Base-by-base conservation (phyloP, 2,329 filamentous ascomycete species). In the Paecilomyces sp. region DNA sequence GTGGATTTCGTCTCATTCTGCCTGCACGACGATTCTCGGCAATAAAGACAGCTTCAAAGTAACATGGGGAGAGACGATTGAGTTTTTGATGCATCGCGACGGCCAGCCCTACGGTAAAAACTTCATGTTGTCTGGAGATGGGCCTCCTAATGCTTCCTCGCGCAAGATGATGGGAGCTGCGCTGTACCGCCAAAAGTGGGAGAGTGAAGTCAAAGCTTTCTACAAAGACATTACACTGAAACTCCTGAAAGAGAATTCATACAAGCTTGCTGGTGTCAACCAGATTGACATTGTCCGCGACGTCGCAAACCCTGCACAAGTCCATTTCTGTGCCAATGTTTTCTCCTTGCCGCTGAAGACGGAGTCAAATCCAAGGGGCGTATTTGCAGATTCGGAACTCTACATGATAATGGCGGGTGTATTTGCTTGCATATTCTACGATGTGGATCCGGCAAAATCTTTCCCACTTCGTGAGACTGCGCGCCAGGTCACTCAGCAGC, bases 261-360 rank as follows among this genome's bases (percentile, higher is more conserved):
- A 80, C 68, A 74, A 76, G 58, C 67, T 83, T 31, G 78, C 73
- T 3, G 76, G 75, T 4, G 68, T 72, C 34, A 74, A 75, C 36
- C 76, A 81, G 61, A 76, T 81, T 54, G 79, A 81, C 64, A 75
- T 81, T 54, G 74, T 80, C 58, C 75, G 77, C 12, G 79, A 81
- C 61, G 65, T 85, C 41, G 79, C 80, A 62, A 83, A 84, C 60
- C 71, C 82, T 9, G 74, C 74, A 2, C 81, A 83, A 64, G 78
- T 82, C 3, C 80, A 83, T 67, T 85, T 85, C 67, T 79, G 77
- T 59, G 75, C 82, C 0, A 79, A 80, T 58, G 69, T 85, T 25
- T 85, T 84, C 71, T 79, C 78, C 63, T 70, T 85, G 6, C 82
- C 83, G 0, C 69, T 85, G 33, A 85, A 85, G 69, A 83, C 81